phyloP scores from a whole-genome alignment of 1,284 basidiomycete genomes.

The Ganoderma lucidum region DNA sequence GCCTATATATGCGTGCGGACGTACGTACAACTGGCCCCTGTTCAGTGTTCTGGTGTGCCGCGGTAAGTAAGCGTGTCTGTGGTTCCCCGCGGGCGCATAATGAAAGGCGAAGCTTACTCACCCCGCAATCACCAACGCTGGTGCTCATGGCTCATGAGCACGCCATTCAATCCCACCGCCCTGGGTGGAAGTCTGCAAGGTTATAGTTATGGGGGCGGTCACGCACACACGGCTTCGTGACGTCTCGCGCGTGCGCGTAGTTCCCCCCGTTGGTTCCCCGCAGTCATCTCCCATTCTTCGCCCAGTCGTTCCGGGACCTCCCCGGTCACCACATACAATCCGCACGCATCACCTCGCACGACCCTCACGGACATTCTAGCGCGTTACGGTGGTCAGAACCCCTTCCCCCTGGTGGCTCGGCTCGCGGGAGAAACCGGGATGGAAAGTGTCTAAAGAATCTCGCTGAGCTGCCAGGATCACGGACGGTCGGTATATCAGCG shows the following conservation, averaged over 20 bases:
- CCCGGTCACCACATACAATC: neutral
- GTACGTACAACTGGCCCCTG: neutral
- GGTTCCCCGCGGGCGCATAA: neutral
- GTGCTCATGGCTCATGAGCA: neutral
- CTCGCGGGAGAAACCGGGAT: neutral
- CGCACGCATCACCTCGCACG: neutral
- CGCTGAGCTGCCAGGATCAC: neutral
- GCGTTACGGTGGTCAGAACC: neutral
- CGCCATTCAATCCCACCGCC: neutral
- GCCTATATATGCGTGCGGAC: neutral
- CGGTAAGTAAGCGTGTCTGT: neutral
- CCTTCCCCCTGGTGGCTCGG: neutral
- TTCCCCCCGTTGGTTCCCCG: neutral
- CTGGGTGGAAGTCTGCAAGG: neutral
- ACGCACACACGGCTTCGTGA: slow-evolving; percentile 2
- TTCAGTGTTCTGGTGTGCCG: neutral
- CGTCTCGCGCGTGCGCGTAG: neutral
- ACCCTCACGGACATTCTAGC: neutral
- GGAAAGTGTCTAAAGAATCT: neutral
- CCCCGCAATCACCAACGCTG: neutral
- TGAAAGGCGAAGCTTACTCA: neutral
- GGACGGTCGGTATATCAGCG: neutral
- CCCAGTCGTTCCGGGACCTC: neutral
- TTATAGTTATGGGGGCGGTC: neutral
- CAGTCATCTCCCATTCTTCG: neutral